Base-by-base conservation (phyloP, 1,284 basidiomycete species). In the Trichosporon coremiiforme region DNA sequence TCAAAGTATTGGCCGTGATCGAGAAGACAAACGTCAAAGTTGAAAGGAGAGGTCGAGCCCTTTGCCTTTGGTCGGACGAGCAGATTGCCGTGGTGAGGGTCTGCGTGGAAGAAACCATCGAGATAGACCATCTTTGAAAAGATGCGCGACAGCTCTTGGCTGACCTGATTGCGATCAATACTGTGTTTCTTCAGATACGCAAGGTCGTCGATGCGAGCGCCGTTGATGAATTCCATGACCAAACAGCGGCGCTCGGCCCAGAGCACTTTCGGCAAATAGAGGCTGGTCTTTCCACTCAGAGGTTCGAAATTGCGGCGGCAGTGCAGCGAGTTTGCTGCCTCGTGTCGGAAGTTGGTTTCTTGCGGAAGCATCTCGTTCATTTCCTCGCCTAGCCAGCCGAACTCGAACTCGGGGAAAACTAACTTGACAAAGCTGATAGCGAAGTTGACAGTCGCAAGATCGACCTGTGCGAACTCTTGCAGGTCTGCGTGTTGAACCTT, bases 401-500 rank as follows among this genome's bases (percentile, higher is more conserved):
- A 95, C 81, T 97, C 95, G 77, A 84, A 85, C 55, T 84, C 82
- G 22, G 87, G 87, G 74, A 88, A 87, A 85, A 93, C 89, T 73
- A 89, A 88, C 80, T 96, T 97, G 76, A 99, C 91, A 87, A 93
- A 91, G 31, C 90, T 89, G 70, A 89, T 86, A 25, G 87, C 86
- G 68, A 85, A 73, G 68, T 80, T 80, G 72, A 83, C 77, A 15
- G 80, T 85, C 2, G 77, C 77, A 75, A 85, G 83, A 73, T 98
- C 94, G 20, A 98, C 92, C 85, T 92, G 88, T 70, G 91, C 93
- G 81, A 98, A 99, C 66, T 98, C 95, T 63, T 91, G 90, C 3
- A 99, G 87, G 80, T 93, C 92, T 4, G 97, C 95, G 82, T 99
- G 97, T 86, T 99, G 96, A 62, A 99, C 82, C 89, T 99, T 99